A percentile compares a stretch with the other conserved stretches of the same genome.
Conservation (phyloP, 73 alveolate species). For the Paramecium bursaria region DNA sequence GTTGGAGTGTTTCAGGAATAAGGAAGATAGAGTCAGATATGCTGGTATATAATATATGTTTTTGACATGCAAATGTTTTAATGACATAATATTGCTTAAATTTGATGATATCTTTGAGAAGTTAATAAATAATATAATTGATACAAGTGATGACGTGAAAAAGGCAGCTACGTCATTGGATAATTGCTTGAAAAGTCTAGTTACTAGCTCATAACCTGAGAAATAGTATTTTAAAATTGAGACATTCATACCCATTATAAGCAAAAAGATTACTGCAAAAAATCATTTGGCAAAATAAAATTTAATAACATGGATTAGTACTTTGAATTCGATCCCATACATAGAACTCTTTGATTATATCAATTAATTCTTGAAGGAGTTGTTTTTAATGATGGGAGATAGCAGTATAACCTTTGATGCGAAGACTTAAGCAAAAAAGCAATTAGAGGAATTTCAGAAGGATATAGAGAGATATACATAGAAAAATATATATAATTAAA, state of each 20-base stretch:
- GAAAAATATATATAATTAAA: background rate
- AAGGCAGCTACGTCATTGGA: conserved; percentile 50
- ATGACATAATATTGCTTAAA: conserved; percentile 7
- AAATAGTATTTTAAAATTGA: conserved; percentile 42
- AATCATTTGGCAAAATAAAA: conserved; percentile 31
- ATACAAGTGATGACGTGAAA: conserved; percentile 37
- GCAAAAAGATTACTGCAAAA: background rate
- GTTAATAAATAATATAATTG: conserved; percentile 9
- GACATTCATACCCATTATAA: background rate
- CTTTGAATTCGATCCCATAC: conserved; percentile 45
- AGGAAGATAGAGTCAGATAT: conserved; percentile 58
- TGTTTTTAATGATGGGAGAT: conserved; percentile 36
- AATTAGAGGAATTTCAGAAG: conserved; percentile 25
- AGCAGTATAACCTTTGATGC: conserved; percentile 11
- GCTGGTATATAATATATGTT: conserved; percentile 48
- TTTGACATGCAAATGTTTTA: conserved; percentile 12
- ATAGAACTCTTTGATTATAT: conserved; percentile 55
- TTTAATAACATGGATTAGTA: conserved; percentile 47
- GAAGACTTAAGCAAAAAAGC: background rate
- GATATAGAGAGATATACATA: conserved; percentile 31
- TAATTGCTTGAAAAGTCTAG: conserved; percentile 57
- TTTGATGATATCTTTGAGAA: conserved; percentile 7
- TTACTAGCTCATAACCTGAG: conserved; percentile 49
- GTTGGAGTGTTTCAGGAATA: conserved; percentile 34
- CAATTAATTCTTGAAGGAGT: background rate